These are phyloP conservation scores for Annulohypoxylon nitens DNA, from an alignment of 495 filamentous ascomycete genomes.

Conservation along the genomic window DNA sequence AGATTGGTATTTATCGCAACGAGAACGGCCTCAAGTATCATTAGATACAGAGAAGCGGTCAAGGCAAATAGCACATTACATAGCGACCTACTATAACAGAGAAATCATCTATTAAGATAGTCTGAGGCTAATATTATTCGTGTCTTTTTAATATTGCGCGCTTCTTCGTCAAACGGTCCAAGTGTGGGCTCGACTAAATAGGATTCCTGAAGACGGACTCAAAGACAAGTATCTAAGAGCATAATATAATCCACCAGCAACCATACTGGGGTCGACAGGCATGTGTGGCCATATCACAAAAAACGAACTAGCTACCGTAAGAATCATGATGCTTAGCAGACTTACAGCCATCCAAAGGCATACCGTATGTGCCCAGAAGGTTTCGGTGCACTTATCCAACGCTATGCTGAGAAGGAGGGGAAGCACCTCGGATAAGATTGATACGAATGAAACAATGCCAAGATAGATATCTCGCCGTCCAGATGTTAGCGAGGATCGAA, in stretches of 20 bases:
- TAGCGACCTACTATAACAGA: not conserved
- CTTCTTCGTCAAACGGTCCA: conserved; percentile 17
- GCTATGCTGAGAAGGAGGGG: conserved; percentile 51
- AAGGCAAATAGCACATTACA: not conserved
- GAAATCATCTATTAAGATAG: not conserved
- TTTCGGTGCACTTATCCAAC: conserved; percentile 48
- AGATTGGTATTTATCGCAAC: conserved; percentile 53
- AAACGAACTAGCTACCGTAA: conserved; percentile 47
- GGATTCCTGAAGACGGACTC: conserved; percentile 35
- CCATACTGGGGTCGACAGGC: conserved; percentile 52
- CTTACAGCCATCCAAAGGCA: conserved; percentile 47
- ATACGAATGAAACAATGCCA: conserved; percentile 38
- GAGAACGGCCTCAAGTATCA: conserved; percentile 42
- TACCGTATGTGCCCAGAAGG: conserved; percentile 40
- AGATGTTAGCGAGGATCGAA: conserved; percentile 36
- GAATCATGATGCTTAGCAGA: conserved; percentile 48
- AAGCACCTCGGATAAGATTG: conserved; percentile 50
- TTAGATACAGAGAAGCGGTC: not conserved
- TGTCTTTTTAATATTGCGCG: not conserved
- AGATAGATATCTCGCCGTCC: conserved; percentile 48
- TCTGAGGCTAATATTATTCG: not conserved
- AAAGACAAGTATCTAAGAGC: conserved; percentile 29
- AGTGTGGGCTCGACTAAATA: conserved; percentile 25
- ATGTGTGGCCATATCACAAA: conserved; percentile 51
- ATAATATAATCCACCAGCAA: conserved; percentile 52